phyloP scores from a whole-genome alignment of 331 rosid species.

The Malus hybrid region DNA sequence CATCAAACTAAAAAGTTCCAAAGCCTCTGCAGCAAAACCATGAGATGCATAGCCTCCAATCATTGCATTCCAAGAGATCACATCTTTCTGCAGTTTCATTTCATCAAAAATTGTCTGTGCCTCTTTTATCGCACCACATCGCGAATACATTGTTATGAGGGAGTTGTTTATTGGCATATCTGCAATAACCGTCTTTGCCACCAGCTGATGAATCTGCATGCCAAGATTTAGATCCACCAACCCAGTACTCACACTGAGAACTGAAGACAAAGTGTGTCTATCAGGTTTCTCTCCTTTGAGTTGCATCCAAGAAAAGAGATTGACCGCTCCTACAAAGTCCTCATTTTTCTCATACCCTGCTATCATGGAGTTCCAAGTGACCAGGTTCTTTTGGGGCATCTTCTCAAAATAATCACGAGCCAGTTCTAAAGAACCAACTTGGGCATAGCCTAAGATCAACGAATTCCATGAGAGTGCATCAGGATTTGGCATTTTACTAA shows the following conservation, averaged over 20 bases:
- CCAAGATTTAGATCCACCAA: constrained; percentile 68
- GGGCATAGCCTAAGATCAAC: constrained; percentile 55
- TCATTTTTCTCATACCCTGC: constrained; percentile 59
- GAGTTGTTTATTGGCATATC: constrained; percentile 65
- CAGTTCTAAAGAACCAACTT: constrained; percentile 35
- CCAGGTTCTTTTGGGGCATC: constrained; percentile 50
- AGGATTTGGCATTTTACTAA: constrained; percentile 50
- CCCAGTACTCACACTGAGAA: constrained; percentile 59
- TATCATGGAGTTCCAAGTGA: constrained; percentile 75
- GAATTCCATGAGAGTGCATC: constrained; percentile 62
- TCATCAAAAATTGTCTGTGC: constrained; percentile 52
- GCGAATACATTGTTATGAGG: constrained; percentile 75
- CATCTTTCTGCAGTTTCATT: constrained; percentile 53
- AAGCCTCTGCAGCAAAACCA: constrained; percentile 55
- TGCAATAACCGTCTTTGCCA: constrained; percentile 53
- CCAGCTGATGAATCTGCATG: constrained; percentile 69
- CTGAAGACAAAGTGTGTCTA: constrained; percentile 60
- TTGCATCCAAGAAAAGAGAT: constrained; percentile 55
- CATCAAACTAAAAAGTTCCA: constrained; percentile 57
- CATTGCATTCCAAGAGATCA: constrained; percentile 80
- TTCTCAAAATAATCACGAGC: constrained; percentile 42
- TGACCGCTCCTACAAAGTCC: constrained; percentile 43
- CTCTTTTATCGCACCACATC: constrained; percentile 70
- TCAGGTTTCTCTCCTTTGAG: constrained; percentile 63
- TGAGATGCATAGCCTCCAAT: constrained; percentile 81